Percentiles rank a stretch among this genome's conserved stretches.
Conservation (phyloP, 2,329 filamentous ascomycete genomes). For the Trichoderma guizhouense region DNA sequence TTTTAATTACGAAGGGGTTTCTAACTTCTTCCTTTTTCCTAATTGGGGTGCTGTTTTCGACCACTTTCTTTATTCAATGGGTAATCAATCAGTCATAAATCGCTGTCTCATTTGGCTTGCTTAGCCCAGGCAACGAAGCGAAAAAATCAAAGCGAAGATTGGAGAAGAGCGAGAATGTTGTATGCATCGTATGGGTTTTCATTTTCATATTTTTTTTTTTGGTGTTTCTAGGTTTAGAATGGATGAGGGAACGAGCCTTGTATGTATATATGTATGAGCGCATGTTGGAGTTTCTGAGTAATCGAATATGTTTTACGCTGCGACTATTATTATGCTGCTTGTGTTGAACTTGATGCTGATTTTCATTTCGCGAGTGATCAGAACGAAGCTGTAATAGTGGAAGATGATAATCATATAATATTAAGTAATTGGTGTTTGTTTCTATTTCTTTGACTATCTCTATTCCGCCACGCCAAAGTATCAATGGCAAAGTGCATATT, state of each 20-base stretch:
- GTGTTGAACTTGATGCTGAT: not conserved
- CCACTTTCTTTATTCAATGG: not conserved
- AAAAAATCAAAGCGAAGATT: not conserved
- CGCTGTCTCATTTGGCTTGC: not conserved
- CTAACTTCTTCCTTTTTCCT: not conserved
- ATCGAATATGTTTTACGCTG: not conserved
- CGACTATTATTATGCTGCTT: not conserved
- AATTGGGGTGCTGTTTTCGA: not conserved
- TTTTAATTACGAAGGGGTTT: not conserved
- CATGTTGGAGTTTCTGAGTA: not conserved
- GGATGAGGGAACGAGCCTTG: not conserved
- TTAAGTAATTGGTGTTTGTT: not conserved
- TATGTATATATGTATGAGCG: not conserved
- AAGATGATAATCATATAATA: not conserved
- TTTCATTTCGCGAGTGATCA: not conserved
- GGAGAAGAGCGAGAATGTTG: not conserved
- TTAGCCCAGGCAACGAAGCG: not conserved
- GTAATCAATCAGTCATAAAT: not conserved
- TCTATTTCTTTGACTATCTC: not conserved
- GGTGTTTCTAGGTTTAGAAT: not conserved
- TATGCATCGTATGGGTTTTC: not conserved
- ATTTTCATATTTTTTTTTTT: not conserved
- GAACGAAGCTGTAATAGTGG: not conserved
- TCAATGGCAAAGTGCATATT: not conserved
- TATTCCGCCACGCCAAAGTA: not conserved